These are phyloP conservation scores for Hygrophoropsis aurantiaca DNA, from an alignment of 768 basidiomycete genomes.

Conservation along the genomic window DNA sequence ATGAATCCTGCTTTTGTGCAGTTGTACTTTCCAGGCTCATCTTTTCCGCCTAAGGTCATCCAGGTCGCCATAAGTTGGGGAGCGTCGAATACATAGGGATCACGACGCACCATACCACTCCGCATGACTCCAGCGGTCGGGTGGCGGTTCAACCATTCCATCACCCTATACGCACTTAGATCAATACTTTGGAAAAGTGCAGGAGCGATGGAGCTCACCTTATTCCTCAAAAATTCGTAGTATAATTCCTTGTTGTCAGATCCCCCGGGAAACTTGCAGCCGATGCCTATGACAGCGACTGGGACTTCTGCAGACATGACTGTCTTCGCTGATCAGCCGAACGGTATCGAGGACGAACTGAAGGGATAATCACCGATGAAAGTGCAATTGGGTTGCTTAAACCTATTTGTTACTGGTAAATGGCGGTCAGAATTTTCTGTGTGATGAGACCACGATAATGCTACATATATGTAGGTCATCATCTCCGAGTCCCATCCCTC, in stretches of 20 bases:
- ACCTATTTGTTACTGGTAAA: no score
- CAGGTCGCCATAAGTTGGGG: neutral
- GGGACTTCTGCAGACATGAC: constrained; percentile 28
- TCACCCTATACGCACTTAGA: constrained; percentile 18
- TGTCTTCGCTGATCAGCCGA: no score
- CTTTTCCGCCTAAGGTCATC: constrained; percentile 21
- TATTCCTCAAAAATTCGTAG: constrained; percentile 29
- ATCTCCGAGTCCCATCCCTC: no score
- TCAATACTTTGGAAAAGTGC: neutral
- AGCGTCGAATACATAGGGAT: neutral
- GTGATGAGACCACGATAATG: no score
- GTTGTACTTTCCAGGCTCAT: constrained; percentile 31
- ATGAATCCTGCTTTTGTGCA: constrained; percentile 29
- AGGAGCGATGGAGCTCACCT: constrained; percentile 11
- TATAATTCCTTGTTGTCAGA: constrained; percentile 30
- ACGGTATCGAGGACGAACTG: no score
- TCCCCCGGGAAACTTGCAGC: constrained; percentile 31
- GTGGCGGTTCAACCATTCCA: constrained; percentile 27
- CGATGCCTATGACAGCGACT: constrained; percentile 30
- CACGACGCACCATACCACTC: constrained; percentile 16
- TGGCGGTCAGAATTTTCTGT: no score
- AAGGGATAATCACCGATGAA: no score
- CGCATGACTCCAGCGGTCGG: constrained; percentile 26
- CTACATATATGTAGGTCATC: no score
- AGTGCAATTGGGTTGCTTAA: no score